A percentile compares a stretch with the other conserved stretches of the same genome.
These are phyloP conservation scores for Botrytis squamosa DNA, from an alignment of 2,329 filamentous ascomycete genomes.

Conservation along the genomic window DNA sequence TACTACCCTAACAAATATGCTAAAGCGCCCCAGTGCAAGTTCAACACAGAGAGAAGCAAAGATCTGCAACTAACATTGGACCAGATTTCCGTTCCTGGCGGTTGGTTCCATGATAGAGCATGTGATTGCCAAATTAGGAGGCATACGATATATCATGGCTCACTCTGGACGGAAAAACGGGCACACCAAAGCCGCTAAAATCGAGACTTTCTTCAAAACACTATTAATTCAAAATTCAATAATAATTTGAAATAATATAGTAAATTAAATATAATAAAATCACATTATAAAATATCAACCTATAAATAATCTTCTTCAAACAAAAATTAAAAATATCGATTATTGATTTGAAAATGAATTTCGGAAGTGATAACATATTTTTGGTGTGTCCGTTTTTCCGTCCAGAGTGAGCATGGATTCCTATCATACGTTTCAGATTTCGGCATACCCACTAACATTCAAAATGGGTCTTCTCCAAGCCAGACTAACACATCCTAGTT, in stretches of 20 bases:
- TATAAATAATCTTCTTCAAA: too few relatives aligned
- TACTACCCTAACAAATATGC: background rate
- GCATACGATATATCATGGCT: background rate
- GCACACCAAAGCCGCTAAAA: too few relatives aligned
- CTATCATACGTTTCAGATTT: slow-evolving; percentile 11
- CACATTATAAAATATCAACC: too few relatives aligned
- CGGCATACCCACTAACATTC: background rate
- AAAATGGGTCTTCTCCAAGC: background rate
- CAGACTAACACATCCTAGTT: background rate
- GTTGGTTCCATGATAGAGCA: background rate
- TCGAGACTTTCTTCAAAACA: too few relatives aligned
- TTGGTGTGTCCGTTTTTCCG: too few relatives aligned
- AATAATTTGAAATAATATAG: too few relatives aligned
- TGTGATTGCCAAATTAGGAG: slow-evolving; percentile 16
- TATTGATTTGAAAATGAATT: too few relatives aligned
- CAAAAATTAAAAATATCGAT: too few relatives aligned
- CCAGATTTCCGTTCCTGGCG: slow-evolving; percentile 8
- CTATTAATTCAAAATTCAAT: too few relatives aligned
- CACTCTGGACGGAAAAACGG: too few relatives aligned
- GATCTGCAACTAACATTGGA: slow-evolving; percentile 13
- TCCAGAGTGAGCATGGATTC: background rate
- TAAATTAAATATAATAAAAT: too few relatives aligned
- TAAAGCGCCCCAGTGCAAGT: background rate
- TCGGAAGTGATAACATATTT: too few relatives aligned
- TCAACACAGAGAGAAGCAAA: slow-evolving; percentile 11